phyloP scores from a whole-genome alignment of 1,284 basidiomycete genomes.

The Ustilago crameri region DNA sequence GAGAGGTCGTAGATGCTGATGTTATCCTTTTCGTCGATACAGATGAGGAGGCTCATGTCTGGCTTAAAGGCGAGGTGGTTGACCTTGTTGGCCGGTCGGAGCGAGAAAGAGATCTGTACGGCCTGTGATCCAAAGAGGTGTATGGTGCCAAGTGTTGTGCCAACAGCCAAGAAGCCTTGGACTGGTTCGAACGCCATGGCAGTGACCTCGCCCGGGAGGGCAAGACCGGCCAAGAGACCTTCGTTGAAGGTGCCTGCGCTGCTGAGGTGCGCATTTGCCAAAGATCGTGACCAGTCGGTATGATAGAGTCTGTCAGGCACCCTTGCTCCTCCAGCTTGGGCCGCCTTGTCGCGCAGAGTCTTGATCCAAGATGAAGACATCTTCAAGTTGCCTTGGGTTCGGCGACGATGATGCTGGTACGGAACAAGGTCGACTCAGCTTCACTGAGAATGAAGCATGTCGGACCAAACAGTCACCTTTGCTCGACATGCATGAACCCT shows the following conservation, averaged over 20 bases:
- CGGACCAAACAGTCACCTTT: too few relatives aligned
- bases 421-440: neutral
- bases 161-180: slow-evolving; percentile 77
- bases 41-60: slow-evolving; percentile 74
- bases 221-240: slow-evolving; percentile 61
- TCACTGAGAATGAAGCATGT: neutral
- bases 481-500: too few relatives aligned
- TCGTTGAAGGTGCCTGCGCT: slow-evolving; percentile 55
- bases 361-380: slow-evolving; percentile 49
- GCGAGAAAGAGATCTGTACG: slow-evolving; percentile 73
- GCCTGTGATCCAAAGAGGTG: slow-evolving; percentile 77
- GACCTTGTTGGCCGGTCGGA: slow-evolving; percentile 73
- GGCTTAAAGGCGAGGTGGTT: slow-evolving; percentile 76
- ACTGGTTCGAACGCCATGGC: slow-evolving; percentile 65
- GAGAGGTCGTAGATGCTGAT: slow-evolving; percentile 79
- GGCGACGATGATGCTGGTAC: neutral
- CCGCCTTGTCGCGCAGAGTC: slow-evolving; percentile 33
- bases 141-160: slow-evolving; percentile 73
- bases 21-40: slow-evolving; percentile 76
- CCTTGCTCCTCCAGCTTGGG: slow-evolving; percentile 26
- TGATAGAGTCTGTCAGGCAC: slow-evolving; percentile 35
- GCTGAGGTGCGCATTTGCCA: slow-evolving; percentile 48
- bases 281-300: slow-evolving; percentile 41
- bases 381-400: neutral
- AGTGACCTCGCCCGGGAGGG: slow-evolving; percentile 65